Conservation (phyloP, 441 rosid species). For the Brassica balearica region DNA sequence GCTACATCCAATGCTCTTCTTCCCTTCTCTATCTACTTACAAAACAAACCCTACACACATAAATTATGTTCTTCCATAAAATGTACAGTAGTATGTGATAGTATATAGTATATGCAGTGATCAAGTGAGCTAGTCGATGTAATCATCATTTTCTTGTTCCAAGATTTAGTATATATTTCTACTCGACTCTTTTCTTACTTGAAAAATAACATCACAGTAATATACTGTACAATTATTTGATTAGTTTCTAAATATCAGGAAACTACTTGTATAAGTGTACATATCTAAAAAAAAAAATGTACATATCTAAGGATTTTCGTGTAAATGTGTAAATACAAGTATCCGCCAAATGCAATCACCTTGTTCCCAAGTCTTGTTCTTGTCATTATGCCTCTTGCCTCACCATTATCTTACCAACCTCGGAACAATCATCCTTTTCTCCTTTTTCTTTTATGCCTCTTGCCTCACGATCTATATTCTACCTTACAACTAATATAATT, state of each 20-base stretch:
- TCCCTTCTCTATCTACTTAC: slow-evolving; percentile 19
- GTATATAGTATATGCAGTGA: neutral
- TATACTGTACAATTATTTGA: too few relatives aligned
- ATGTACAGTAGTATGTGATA: too few relatives aligned
- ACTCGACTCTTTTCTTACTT: too few relatives aligned
- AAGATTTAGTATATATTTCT: neutral
- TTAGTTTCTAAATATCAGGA: neutral
- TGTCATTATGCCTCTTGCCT: slow-evolving; percentile 47
- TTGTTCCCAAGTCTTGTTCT: slow-evolving; percentile 48
- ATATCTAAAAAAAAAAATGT: neutral
- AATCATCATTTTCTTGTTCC: slow-evolving; percentile 29
- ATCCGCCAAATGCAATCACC: slow-evolving; percentile 45
- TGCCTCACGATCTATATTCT: neutral
- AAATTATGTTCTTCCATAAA: neutral
- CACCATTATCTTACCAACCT: slow-evolving; percentile 42
- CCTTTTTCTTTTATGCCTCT: neutral
- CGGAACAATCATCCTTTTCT: slow-evolving; percentile 39
- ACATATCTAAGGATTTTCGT: neutral
- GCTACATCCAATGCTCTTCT: slow-evolving; percentile 41
- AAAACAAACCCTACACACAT: slow-evolving; percentile 22
- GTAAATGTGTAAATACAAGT: slow-evolving; percentile 19
- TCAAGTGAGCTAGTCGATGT: slow-evolving; percentile 20
- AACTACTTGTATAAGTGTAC: neutral
- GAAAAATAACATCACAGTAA: too few relatives aligned
- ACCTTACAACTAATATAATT: neutral